Evolutionary conservation across 805 yeast genomes (phyloP), one percentile per base, ranked within the genome.

Genomic region (Alloascoidea africana): DNA sequence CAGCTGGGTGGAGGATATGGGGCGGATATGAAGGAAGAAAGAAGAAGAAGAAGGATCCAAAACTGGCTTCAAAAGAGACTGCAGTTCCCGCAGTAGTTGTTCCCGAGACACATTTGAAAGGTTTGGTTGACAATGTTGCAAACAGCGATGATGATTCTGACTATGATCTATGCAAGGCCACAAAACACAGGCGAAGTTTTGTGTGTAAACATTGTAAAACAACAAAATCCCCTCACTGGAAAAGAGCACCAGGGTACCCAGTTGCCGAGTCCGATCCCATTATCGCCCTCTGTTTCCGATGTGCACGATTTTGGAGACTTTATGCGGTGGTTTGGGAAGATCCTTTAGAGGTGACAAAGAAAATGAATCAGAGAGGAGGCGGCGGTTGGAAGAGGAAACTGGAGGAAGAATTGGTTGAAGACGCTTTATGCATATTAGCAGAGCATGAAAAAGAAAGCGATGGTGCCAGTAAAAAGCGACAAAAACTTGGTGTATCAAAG

Each of bases 261-360:
- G 55, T 55, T 3, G 62, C 64, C 8, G 57, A 46, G 1, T 46
- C 50, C 5, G 50, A 58, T 4, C 48, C 59, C 1, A 58, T 73
- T 2, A 55, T 63, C 13, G 96, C 86, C 0, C 59, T 89, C 11
- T 89, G 98, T 54, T 58, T 68, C 18, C 63, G 97, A 38, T 89
- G 98, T 60, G 95, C 96, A 0, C 66, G 81, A 41, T 51, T 91
- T 18, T 89, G 97, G 97, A 67, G 95, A 53, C 61, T 93, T 32
- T 89, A 89, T 54, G 96, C 86, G 0, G 76, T 83, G 0, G 65
- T 63, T 5, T 91, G 97, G 97, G 84, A 77, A 45, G 74, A 73
- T 23, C 95, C 95, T 0, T 46, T 57, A 16, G 85, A 76, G 38
- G 74, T 83, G 0, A 55, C 73, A 33, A 70, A 65, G 51, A 72